These are phyloP conservation scores for Beauveria australis DNA, from an alignment of 2,329 filamentous ascomycete species.

Conservation along the genomic window DNA sequence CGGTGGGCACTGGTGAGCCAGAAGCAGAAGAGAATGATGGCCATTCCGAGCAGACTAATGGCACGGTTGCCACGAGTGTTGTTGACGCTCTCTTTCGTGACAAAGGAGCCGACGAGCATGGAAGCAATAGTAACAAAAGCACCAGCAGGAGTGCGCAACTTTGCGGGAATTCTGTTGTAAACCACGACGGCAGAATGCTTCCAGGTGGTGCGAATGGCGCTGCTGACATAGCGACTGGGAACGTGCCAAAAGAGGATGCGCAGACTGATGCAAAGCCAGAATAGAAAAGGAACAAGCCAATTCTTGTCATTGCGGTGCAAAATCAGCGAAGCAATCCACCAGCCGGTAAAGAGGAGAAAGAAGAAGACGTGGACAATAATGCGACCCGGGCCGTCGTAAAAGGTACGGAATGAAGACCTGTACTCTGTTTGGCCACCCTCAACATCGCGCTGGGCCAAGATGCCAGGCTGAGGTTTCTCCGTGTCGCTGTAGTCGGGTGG, in stretches of 20 bases:
- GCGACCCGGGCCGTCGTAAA: conserved; percentile 36
- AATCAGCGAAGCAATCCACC: conserved; percentile 71
- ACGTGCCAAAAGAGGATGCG: conserved; percentile 69
- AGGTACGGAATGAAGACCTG: conserved; percentile 19
- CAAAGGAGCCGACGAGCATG: conserved; percentile 72
- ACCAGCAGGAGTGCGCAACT: conserved; percentile 53
- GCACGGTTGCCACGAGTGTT: conserved; percentile 77
- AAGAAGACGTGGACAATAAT: conserved; percentile 38
- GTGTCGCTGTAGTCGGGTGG: conserved; percentile 32
- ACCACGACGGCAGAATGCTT: conserved; percentile 51
- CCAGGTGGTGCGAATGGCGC: conserved; percentile 62
- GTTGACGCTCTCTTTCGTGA: conserved; percentile 58
- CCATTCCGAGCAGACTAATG: conserved; percentile 70
- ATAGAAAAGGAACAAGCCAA: conserved; percentile 76
- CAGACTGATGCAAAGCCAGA: conserved; percentile 68
- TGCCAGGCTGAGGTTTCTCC: conserved; percentile 28
- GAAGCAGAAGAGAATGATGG: conserved; percentile 60
- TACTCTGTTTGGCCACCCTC: conserved; percentile 16
- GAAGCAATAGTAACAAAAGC: conserved; percentile 58
- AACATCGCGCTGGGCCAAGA: conserved; percentile 22
- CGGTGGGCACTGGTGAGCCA: conserved; percentile 66
- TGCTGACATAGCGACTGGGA: conserved; percentile 57
- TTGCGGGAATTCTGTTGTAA: conserved; percentile 56
- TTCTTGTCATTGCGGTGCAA: conserved; percentile 64
- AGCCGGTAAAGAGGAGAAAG: conserved; percentile 41